Evolutionary conservation across 2,329 filamentous ascomycete genomes (phyloP).

Genomic region (Phialophora macrospora): DNA sequence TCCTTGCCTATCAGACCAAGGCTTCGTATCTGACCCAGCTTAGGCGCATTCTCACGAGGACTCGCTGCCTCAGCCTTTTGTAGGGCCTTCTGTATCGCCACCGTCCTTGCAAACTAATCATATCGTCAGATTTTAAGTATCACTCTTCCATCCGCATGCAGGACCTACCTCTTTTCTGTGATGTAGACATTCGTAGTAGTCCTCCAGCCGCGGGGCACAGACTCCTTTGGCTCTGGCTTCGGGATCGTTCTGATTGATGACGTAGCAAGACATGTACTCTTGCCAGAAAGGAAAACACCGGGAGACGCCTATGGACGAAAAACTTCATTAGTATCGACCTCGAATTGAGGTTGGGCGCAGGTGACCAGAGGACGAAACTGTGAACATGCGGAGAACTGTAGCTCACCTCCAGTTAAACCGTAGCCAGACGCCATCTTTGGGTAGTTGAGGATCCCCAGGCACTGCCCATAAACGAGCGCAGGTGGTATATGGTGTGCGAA

Average conservation of each 20-base stretch:
- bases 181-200: conserved; percentile 98
- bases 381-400: not conserved
- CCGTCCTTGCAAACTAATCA: conserved; percentile 73
- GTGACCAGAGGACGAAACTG: not conserved
- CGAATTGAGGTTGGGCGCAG: not conserved
- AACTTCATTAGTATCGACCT: conserved; percentile 20
- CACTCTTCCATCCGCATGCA: not conserved
- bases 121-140: conserved; percentile 16
- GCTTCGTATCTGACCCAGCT: conserved; percentile 83
- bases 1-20: conserved; percentile 83
- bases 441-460: not conserved
- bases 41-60: conserved; percentile 78
- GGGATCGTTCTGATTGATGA: conserved; percentile 83
- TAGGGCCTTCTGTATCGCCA: conserved; percentile 81
- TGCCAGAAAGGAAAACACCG: conserved; percentile 99
- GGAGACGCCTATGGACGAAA: conserved; percentile 59
- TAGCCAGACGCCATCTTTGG: conserved; percentile 57
- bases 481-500: conserved; percentile 26
- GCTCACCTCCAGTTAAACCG: conserved; percentile 61
- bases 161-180: conserved; percentile 93
- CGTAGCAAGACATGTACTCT: conserved; percentile 97
- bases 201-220: conserved; percentile 82
- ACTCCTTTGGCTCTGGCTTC: conserved; percentile 83
- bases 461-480: conserved; percentile 28
- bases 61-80: conserved; percentile 76